Percentiles rank a stretch among this genome's conserved stretches.
Evolutionary conservation across 2,329 filamentous ascomycete genomes (phyloP).

Genomic region (Aspergillus japonicus): DNA sequence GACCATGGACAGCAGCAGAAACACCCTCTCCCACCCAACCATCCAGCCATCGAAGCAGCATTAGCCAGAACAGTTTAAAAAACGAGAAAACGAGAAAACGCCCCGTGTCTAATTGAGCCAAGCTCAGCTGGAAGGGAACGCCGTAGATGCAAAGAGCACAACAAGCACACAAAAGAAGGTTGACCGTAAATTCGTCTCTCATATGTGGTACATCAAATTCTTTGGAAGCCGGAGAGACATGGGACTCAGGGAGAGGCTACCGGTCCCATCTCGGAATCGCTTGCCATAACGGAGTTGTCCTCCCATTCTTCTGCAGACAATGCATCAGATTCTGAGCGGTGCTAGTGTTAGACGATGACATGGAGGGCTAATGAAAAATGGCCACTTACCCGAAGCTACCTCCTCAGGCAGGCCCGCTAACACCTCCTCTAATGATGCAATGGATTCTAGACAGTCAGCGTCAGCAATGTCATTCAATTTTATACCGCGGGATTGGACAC

Average conservation of each 20-base stretch:
- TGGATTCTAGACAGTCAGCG: conserved; percentile 25
- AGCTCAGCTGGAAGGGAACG: conserved; percentile 20
- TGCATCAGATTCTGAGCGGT: conserved; percentile 39
- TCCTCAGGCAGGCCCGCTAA: conserved; percentile 40
- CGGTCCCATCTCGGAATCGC: conserved; percentile 43
- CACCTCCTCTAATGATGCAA: conserved; percentile 36
- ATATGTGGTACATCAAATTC: conserved; percentile 23
- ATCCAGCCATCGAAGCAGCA: conserved; percentile 7
- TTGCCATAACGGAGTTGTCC: conserved; percentile 41
- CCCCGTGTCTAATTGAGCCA: conserved; percentile 12
- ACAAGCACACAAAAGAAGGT: conserved; percentile 14
- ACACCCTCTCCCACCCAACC: conserved; percentile 3
- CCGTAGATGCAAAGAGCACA: conserved; percentile 24
- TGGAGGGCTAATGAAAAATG: conserved; percentile 18
- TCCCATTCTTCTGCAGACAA: conserved; percentile 45
- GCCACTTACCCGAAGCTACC: conserved; percentile 38
- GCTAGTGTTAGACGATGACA: conserved; percentile 22
- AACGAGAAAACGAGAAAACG: neutral
- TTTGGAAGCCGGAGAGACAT: conserved; percentile 7
- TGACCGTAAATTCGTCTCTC: conserved; percentile 28
- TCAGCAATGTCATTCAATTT: conserved; percentile 13
- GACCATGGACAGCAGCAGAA: neutral
- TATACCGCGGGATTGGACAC: conserved; percentile 12
- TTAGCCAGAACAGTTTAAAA: conserved; percentile 3
- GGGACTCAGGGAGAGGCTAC: conserved; percentile 34